These are phyloP conservation scores for Avicennia marina DNA, from an alignment of 257 asterid genomes.

Conservation along the genomic window DNA sequence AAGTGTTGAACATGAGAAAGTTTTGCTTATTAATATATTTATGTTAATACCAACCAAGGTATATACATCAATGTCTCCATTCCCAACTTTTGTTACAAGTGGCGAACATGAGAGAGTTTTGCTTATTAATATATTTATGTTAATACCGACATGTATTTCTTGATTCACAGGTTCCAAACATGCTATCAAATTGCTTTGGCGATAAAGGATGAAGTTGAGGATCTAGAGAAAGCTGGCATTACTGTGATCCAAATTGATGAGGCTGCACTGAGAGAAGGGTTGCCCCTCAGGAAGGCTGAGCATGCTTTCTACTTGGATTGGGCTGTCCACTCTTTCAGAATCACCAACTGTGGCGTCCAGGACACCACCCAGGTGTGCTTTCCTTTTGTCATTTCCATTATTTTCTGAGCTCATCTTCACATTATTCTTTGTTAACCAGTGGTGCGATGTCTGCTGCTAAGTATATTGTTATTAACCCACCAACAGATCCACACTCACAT, in stretches of 20 bases:
- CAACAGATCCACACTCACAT: conserved; percentile 78
- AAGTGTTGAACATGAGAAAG: too few species aligned
- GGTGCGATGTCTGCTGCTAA: too few species aligned
- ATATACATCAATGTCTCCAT: too few species aligned
- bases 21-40: too few species aligned
- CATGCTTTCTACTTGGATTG: conserved; percentile 78
- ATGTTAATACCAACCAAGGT: too few species aligned
- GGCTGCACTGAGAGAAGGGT: conserved; percentile 80
- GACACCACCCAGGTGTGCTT: conserved; percentile 65
- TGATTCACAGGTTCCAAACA: conserved; percentile 46
- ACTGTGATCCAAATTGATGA: conserved; percentile 71
- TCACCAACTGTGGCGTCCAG: conserved; percentile 56
- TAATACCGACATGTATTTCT: conserved; percentile 4
- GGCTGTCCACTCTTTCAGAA: conserved; percentile 85
- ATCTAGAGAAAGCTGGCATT: conserved; percentile 71
- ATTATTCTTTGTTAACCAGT: too few species aligned
- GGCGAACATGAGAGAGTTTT: too few species aligned
- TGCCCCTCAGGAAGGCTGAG: conserved; percentile 73
- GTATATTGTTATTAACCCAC: background rate
- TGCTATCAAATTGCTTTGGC: conserved; percentile 90
- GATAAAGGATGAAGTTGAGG: conserved; percentile 77
- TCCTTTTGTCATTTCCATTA: background rate
- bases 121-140: too few species aligned
- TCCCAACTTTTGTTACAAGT: too few species aligned
- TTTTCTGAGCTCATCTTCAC: background rate